These are phyloP conservation scores for Chimonanthus praecox DNA, from an alignment of 164 flowering plant genomes.

Conservation along the genomic window DNA sequence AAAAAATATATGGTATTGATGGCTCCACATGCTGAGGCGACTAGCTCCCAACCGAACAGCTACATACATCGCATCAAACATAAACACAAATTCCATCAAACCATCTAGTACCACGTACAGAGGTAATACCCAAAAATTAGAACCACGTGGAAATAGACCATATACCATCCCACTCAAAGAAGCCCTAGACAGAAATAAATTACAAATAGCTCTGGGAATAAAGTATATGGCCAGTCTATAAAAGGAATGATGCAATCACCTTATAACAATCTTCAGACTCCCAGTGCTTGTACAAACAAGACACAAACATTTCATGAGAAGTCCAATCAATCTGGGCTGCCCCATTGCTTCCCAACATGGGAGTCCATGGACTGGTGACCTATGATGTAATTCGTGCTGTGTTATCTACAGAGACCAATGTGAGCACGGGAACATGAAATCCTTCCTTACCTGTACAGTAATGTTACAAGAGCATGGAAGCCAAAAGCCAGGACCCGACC, in stretches of 20 bases:
- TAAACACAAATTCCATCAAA: not conserved
- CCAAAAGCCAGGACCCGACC: constrained; percentile 20
- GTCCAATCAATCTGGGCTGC: not conserved
- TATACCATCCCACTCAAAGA: not conserved
- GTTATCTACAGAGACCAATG: not conserved
- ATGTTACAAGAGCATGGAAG: constrained; percentile 34
- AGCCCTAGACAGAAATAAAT: not conserved
- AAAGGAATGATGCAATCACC: not conserved
- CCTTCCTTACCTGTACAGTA: constrained; percentile 55
- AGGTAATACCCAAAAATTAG: not conserved
- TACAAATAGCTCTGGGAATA: not conserved
- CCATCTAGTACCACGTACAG: not conserved
- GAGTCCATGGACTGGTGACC: not conserved
- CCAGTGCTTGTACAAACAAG: not conserved
- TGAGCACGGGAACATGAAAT: not conserved
- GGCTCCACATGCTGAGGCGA: constrained; percentile 1
- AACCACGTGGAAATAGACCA: not conserved
- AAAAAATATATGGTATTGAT: not conserved
- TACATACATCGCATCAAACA: not conserved
- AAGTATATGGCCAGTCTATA: not conserved
- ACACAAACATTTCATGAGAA: not conserved
- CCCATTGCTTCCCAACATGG: not conserved
- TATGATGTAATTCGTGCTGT: too few species aligned
- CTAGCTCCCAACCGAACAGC: not conserved
- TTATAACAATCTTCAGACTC: not conserved